phyloP scores from a whole-genome alignment of 257 asterid genomes.

The Craterostigma plantagineum region DNA sequence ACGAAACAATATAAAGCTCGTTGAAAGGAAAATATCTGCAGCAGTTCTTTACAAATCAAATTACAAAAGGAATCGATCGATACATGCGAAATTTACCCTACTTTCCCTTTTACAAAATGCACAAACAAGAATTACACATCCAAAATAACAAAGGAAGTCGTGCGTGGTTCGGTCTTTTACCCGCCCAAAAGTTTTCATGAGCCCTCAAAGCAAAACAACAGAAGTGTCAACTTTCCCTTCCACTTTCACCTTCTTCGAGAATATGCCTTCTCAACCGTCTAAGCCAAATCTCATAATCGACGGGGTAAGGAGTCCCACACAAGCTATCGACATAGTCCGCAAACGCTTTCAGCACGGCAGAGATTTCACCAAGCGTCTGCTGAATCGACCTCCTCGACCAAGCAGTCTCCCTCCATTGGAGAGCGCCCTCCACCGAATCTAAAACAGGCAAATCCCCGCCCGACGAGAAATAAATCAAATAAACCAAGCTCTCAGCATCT shows the following conservation, averaged over 20 bases:
- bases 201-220: conserved; percentile 7
- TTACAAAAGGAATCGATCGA: too few species aligned
- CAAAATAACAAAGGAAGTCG: too few species aligned
- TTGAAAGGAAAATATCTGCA: conserved; percentile 1
- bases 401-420: conserved; percentile 84
- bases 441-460: conserved; percentile 70
- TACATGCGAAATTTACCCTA: too few species aligned
- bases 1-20: too few species aligned
- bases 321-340: conserved; percentile 97
- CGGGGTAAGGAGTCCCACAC: conserved; percentile 93
- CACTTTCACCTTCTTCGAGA: conserved; percentile 43
- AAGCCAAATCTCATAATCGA: conserved; percentile 77
- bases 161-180: too few species aligned
- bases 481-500: conserved; percentile 89
- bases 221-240: conserved; percentile 62
- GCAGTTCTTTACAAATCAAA: too few species aligned
- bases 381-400: conserved; percentile 96
- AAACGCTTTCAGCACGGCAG: conserved; percentile 90
- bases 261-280: conserved; percentile 57
- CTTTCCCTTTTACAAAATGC: too few species aligned
- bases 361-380: conserved; percentile 85
- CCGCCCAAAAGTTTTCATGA: too few species aligned
- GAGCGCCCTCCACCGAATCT: conserved; percentile 94
- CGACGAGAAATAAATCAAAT: conserved; percentile 57
- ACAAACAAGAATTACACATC: too few species aligned